Conservation (phyloP, 192 early-diverging fungal genomes). For the Gonapodya prolifera region DNA sequence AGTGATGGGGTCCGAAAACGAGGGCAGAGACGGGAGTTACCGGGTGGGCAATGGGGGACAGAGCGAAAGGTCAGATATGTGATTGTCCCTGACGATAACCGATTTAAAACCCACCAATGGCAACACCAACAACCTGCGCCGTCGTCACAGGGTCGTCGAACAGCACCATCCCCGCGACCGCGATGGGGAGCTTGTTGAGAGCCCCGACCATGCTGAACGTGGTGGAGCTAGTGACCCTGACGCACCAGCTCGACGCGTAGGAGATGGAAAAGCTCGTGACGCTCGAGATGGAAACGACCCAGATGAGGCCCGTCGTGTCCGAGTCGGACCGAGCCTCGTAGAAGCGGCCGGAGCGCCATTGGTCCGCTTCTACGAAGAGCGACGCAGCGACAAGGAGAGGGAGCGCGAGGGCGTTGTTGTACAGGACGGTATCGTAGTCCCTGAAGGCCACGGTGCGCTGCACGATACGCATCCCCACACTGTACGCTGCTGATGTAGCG, state of each 20-base stretch:
- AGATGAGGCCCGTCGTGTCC: not conserved
- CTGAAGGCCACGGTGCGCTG: conserved; percentile 85
- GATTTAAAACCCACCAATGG: conserved; percentile 59
- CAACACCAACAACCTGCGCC: conserved; percentile 71
- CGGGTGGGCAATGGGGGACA: not conserved
- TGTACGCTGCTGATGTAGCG: conserved; percentile 71
- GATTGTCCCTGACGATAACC: too few species aligned
- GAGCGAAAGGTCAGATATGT: not conserved
- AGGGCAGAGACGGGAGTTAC: too few species aligned
- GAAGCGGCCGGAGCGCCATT: not conserved
- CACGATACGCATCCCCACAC: conserved; percentile 79
- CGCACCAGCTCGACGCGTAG: conserved; percentile 69
- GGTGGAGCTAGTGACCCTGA: conserved; percentile 63
- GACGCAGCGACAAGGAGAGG: conserved; percentile 42
- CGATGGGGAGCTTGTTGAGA: conserved; percentile 95
- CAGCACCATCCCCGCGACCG: conserved; percentile 87
- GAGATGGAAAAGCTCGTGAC: conserved; percentile 82
- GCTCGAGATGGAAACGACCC: conserved; percentile 53
- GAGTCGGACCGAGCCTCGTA: not conserved
- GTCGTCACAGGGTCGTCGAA: conserved; percentile 76
- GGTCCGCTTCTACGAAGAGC: conserved; percentile 18
- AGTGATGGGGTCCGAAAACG: too few species aligned
- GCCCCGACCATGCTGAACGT: conserved; percentile 94
- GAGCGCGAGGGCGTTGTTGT: conserved; percentile 85
- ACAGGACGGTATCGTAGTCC: conserved; percentile 97